Base-by-base conservation (phyloP, 352 stramenopile species). In the Aphanomyces cochlioides region DNA sequence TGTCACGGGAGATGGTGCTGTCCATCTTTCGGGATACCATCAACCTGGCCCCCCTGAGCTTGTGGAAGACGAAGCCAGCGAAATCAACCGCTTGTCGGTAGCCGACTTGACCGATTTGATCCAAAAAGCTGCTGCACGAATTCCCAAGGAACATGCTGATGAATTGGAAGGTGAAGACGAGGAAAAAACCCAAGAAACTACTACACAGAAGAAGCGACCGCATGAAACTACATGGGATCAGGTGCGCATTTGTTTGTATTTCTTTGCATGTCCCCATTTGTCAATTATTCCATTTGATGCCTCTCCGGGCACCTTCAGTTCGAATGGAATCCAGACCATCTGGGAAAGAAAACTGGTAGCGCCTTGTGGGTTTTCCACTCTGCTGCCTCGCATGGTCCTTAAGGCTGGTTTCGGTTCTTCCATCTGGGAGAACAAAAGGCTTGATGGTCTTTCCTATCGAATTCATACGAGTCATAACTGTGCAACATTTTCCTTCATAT, bases 401-500 rank as follows among this genome's bases (percentile, higher is more conserved):
- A 94, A 94, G 86, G 86, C 86, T 94, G 86, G 90, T 85, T 93
- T 85, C 85, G 85, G 81, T 72, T 79, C 72, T 66, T 45, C 47
- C 40, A 45, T 59, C 73, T 83, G 73, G 76, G 69, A 45, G 66
- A 74, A 75, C 84, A 89, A 87, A 85, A 87, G 79, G 79, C 79
- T 83, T 73, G 84, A 76, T 67, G 66, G 80, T 82, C 80, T 88
- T 77, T 84, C 78, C 84, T 38, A 82, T 93, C 85, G 85, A 85
- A 93, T 88, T 92, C 86, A 94, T 94, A 94, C 86, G 86, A 94
- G 86, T 94, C 86, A 94, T 94, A 94, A 92, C 86, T 90, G 82
- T 90, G 86, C 83, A 89, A 94, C 86, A 94, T 89, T 73, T 75
- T 56, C 69, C 43, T 78, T 39, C 74, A 71, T 83, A 54, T 77